Base-by-base conservation (phyloP, 1,284 basidiomycete genomes). In the Tilletia indica region DNA sequence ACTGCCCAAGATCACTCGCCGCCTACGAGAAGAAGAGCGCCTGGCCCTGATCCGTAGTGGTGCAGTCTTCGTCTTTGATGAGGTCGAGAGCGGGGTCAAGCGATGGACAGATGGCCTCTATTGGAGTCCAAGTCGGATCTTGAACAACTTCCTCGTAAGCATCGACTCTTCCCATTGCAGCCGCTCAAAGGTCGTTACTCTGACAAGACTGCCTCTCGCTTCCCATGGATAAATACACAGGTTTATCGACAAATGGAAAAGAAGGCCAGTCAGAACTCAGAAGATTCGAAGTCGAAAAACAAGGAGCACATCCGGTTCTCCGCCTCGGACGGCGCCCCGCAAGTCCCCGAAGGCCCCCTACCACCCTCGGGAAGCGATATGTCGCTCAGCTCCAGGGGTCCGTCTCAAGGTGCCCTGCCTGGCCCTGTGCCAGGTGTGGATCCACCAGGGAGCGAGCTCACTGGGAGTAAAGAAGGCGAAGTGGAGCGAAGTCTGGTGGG, bases 71-170 rank as follows among this genome's bases (percentile, higher is more conserved):
- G 95, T 98, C 73, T 98, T 98, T 83, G 94, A 99, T 85, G 95
- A 97, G 86, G 91, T 93, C 79, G 94, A 97, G 85, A 94, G 93
- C 80, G 94, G 94, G 48, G 98, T 99, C 87, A 97, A 97, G 86
- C 89, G 96, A 68, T 98, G 96, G 95, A 99, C 96, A 0, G 95
- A 99, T 85, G 95, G 95, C 4, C 91, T 93, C 84, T 92, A 93
- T 80, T 98, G 95, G 96, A 91, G 90, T 21, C 91, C 91, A 0
- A 92, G 90, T 72, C 87, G 93, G 67, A 94, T 97, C 58, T 87
- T 97, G 64, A 93, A 93, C 81, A 98, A 98, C 86, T 98, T 97
- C 83, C 87, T 98, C 76, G 91, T 91, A 78, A 74, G 88, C 85
- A 19, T 14, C 42, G 42, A 8, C 14, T 45, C 42, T 45, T 45